Conservation (phyloP, 2,329 filamentous ascomycete species). For the Monilinia polystroma region DNA sequence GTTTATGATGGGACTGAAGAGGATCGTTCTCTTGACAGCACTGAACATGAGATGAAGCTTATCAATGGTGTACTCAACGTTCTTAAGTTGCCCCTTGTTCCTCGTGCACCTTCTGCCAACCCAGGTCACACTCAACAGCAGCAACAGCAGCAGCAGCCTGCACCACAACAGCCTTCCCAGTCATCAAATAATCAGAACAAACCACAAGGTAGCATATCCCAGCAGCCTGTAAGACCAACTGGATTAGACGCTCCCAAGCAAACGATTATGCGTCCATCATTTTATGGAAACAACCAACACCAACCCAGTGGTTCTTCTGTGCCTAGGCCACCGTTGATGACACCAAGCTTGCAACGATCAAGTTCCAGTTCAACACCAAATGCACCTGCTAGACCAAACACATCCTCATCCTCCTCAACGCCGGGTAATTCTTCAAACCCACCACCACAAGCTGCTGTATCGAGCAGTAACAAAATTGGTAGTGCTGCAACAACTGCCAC, state of each 20-base stretch:
- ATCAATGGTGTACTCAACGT: conserved; percentile 30
- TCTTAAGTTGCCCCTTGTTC: conserved; percentile 15
- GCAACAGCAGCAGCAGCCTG: background rate
- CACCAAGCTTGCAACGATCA: conserved; percentile 31
- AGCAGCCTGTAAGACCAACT: conserved; percentile 27
- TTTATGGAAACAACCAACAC: conserved; percentile 33
- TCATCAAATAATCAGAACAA: conserved; percentile 29
- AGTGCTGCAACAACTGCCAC: conserved; percentile 5
- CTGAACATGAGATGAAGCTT: conserved; percentile 33
- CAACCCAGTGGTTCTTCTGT: conserved; percentile 31
- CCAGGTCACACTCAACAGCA: conserved; percentile 16
- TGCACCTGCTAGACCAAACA: conserved; percentile 28
- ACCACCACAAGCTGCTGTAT: conserved; percentile 23
- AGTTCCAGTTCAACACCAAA: conserved; percentile 33
- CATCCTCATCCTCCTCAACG: conserved; percentile 32
- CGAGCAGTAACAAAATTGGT: conserved; percentile 2
- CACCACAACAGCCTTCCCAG: conserved; percentile 25
- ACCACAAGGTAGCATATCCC: conserved; percentile 29
- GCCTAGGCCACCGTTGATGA: conserved; percentile 38
- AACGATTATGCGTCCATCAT: conserved; percentile 35
- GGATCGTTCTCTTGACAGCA: conserved; percentile 30
- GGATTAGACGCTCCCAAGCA: conserved; percentile 30
- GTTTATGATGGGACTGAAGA: conserved; percentile 34
- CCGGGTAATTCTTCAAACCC: conserved; percentile 16
- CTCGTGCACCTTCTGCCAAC: conserved; percentile 7